These are phyloP conservation scores for Fusarium lateritium DNA, from an alignment of 2,329 filamentous ascomycete species.

Conservation along the genomic window DNA sequence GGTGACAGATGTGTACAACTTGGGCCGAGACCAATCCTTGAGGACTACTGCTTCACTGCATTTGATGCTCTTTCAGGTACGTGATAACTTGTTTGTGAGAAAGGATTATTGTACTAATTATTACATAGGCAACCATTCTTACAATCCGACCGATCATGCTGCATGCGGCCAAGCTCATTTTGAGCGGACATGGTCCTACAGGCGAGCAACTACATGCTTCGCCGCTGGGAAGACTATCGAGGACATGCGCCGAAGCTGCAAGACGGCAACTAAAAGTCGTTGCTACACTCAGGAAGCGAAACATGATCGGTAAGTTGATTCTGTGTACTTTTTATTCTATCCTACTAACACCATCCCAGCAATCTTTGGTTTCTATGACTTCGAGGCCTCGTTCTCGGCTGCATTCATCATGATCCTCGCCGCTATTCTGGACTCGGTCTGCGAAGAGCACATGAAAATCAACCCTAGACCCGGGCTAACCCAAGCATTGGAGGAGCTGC, in stretches of 20 bases:
- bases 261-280: conserved; percentile 49
- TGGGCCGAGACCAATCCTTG: conserved; percentile 48
- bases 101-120: neutral
- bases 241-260: conserved; percentile 51
- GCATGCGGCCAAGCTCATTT: conserved; percentile 49
- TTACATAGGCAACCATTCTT: conserved; percentile 48
- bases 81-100: neutral
- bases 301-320: conserved; percentile 47
- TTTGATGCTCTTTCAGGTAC: conserved; percentile 53
- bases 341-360: conserved; percentile 15
- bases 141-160: conserved; percentile 51
- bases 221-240: conserved; percentile 47
- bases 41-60: conserved; percentile 52
- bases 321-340: fast-evolving
- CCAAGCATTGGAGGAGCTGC: conserved; percentile 49
- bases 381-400: conserved; percentile 49
- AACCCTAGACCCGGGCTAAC: conserved; percentile 46
- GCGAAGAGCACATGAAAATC: conserved; percentile 46
- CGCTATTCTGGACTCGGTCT: conserved; percentile 46
- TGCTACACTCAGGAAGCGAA: conserved; percentile 48
- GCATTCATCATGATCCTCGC: conserved; percentile 49
- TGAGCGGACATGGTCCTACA: conserved; percentile 44
- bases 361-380: conserved; percentile 49
- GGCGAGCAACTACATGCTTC: conserved; percentile 45
- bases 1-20: conserved; percentile 43